A percentile compares a stretch with the other conserved stretches of the same genome.
phyloP scores from a whole-genome alignment of 1,139 yeast genomes.

The Lodderomyces parapsilosis region DNA sequence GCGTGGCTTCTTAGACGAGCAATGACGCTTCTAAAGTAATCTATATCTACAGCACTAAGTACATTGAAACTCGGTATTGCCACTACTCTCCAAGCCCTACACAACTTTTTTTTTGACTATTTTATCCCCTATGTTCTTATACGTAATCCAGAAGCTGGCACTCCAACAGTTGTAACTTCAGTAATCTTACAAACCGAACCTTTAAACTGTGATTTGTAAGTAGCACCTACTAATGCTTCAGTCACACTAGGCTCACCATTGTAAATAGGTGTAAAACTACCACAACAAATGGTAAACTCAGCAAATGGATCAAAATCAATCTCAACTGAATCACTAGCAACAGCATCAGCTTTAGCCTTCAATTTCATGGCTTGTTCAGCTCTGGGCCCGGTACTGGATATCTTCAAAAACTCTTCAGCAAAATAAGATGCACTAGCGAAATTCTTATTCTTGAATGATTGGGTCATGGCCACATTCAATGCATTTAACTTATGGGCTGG shows the following conservation, averaged over 20 bases:
- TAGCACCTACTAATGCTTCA: conserved; percentile 92
- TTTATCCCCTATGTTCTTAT: conserved; percentile 24
- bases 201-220: conserved; percentile 72
- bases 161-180: conserved; percentile 76
- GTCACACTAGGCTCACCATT: conserved; percentile 64
- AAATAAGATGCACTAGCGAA: conserved; percentile 86
- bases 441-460: conserved; percentile 84
- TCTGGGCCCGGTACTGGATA: conserved; percentile 69
- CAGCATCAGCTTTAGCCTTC: conserved; percentile 73
- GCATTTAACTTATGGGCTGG: conserved; percentile 86
- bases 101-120: not conserved
- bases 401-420: conserved; percentile 76
- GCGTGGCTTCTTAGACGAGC: no score
- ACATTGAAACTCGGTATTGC: no score
- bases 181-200: conserved; percentile 81
- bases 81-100: not conserved
- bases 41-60: no score
- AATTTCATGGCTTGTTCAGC: conserved; percentile 88
- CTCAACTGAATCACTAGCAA: conserved; percentile 83
- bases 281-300: conserved; percentile 86
- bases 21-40: no score
- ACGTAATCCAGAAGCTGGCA: conserved; percentile 93
- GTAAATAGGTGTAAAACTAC: conserved; percentile 86
- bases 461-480: conserved; percentile 91
- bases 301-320: conserved; percentile 92